Evolutionary conservation across 1,284 basidiomycete species (phyloP), one percentile per base, ranked within the genome.

Genomic region (Boletus smithii): DNA sequence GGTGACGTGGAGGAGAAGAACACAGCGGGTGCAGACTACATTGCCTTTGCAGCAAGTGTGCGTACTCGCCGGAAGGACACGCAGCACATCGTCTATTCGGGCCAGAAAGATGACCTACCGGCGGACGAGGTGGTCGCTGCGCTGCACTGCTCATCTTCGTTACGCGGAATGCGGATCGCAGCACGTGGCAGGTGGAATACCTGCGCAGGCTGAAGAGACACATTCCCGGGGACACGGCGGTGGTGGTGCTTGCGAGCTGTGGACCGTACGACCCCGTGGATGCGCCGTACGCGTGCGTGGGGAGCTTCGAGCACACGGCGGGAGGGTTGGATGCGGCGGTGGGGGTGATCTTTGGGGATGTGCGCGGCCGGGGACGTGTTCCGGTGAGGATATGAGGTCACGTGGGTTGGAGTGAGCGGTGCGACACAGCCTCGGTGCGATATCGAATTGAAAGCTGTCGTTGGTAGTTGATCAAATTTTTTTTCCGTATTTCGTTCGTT

Each of bases 271-370:
- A 85, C 50, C 44, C 80, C 8, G 59, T 62, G 34, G 66, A 65
- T 11, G 56, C 55, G 3, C 46, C 53, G 14, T 50, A 46, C 33
- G 38, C 55, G 49, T 54, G 69, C 49, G 49, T 81, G 54, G 74
- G 71, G 11, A 77, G 76, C 32, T 83, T 80, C 58, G 82, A 85
- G 61, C 79, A 77, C 53, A 84, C 81, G 1, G 55, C 63, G 2
- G 62, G 69, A 0, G 82, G 75, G 8, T 59, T 85, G 51, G 71
- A 71, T 34, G 71, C 70, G 0, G 74, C 71, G 1, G 70, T 63
- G 9, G 60, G 52, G 1, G 71, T 76, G 8, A 62, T 81, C 10
- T 75, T 80, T 45, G 75, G 75, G n/a, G n/a, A n/a, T 8, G 72
- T 43, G 13, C 23, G 44, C 1, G 63, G 66, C 2, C 54, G 33